Conservation (phyloP, 1,284 basidiomycete genomes). For the Rugiboletus extremiorientalis region DNA sequence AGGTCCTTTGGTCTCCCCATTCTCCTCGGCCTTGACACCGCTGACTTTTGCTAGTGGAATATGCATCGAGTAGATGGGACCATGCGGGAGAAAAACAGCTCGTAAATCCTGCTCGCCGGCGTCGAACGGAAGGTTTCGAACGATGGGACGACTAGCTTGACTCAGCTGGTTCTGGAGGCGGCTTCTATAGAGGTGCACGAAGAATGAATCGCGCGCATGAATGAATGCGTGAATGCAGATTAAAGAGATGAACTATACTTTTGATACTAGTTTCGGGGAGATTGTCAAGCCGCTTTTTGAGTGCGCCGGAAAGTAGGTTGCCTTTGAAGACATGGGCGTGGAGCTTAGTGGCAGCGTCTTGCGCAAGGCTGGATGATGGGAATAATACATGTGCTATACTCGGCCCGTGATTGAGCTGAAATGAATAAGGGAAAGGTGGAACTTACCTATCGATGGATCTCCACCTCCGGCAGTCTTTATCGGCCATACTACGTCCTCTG, state of each 20-base stretch:
- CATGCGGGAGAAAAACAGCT: constrained; percentile 85
- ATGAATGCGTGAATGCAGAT: background rate
- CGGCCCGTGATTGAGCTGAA: constrained; percentile 23
- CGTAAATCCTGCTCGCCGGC: constrained; percentile 86
- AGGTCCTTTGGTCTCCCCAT: constrained; percentile 30
- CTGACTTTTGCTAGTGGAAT: constrained; percentile 54
- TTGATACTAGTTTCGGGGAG: constrained; percentile 51
- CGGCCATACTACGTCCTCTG: constrained; percentile 73
- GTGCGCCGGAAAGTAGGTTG: constrained; percentile 78
- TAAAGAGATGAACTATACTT: constrained; percentile 10
- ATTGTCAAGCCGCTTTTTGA: constrained; percentile 86
- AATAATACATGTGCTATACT: constrained; percentile 76
- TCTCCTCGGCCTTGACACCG: constrained; percentile 25
- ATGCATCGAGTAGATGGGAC: constrained; percentile 85
- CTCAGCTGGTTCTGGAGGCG: constrained; percentile 35
- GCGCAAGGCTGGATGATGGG: constrained; percentile 67
- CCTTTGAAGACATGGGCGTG: constrained; percentile 96
- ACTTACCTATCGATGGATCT: constrained; percentile 38
- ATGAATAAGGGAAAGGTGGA: constrained; percentile 1
- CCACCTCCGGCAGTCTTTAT: constrained; percentile 47
- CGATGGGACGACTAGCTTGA: constrained; percentile 82
- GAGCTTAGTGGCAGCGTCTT: constrained; percentile 77
- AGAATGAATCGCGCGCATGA: background rate
- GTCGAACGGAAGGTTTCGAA: constrained; percentile 88
- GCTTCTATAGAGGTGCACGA: constrained; percentile 24